Base-by-base conservation (phyloP, 352 stramenopile species). In the Globisporangium sylvaticum region DNA sequence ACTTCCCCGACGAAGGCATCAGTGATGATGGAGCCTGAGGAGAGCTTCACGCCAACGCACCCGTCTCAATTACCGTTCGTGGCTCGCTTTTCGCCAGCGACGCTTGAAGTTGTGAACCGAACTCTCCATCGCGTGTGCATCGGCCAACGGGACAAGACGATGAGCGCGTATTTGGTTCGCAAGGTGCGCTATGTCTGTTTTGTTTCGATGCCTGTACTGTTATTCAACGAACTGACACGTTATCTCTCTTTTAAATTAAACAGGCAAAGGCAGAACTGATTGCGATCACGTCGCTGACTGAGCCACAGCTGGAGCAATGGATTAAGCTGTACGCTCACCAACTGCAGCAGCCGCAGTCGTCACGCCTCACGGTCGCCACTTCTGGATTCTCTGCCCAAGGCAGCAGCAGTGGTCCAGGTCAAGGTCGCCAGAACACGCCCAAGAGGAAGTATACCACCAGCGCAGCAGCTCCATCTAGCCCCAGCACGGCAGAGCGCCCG, bases 231-330 rank as follows among this genome's bases (percentile, higher is more conserved):
- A 31, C 42, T 70, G n/a, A 73, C 64, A 59, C 57, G 12, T 4
- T 7, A 27, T 59, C 32, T 66, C 1, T 64, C 3, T 68, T 54
- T 58, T 18, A 37, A 24, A 37, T 37, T 37, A 4, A 66, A 39
- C 18, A 83, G 76, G 71, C 76, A 14, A 81, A 84, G 29, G 68
- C 72, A 4, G 77, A 92, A 58, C 54, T 92, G 15, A 67, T 74
- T 7, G 83, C 79, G 6, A 76, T 92, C 57, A 87, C 85, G 1
- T 88, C 77, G 10, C 67, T 94, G 2, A 79, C 69, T 3, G 80
- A 89, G 18, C 66, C 79, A 7, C 71, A 92, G 24, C 70, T 92
- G 9, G 83, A 94, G 54, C 74, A 88, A 55, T 94, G 85, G 85
- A 76, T 92, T 62, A 76, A 83, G 66, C 57, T 72, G 14, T 79